Evolutionary conservation across 2,329 filamentous ascomycete species (phyloP).

Genomic region (Shiraia sp.): DNA sequence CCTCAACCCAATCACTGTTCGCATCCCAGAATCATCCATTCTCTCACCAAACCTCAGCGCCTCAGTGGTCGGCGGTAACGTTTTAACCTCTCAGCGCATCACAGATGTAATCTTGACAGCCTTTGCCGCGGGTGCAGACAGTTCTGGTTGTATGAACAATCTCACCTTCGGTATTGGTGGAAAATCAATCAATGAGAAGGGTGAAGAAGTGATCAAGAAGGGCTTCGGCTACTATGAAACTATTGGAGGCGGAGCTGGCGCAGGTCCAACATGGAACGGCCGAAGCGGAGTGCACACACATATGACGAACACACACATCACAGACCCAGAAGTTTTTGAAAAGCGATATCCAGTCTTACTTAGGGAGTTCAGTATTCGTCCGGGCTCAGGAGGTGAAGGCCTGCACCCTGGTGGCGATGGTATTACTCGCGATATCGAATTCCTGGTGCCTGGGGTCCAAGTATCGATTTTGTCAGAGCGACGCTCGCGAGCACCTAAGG

Average conservation of each 20-base stretch:
- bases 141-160: constrained; percentile 36
- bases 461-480: constrained; percentile 39
- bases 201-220: constrained; percentile 14
- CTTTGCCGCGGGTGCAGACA: constrained; percentile 35
- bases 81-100: constrained; percentile 37
- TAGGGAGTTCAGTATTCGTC: constrained; percentile 35
- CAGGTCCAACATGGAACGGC: constrained; percentile 38
- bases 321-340: constrained; percentile 42
- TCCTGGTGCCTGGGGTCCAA: constrained; percentile 26
- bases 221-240: constrained; percentile 44
- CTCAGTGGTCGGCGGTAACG: constrained; percentile 36
- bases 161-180: constrained; percentile 35
- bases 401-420: constrained; percentile 36
- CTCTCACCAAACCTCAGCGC: constrained; percentile 31
- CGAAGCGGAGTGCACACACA: constrained; percentile 39
- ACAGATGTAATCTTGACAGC: constrained; percentile 38
- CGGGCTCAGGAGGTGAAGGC: constrained; percentile 35
- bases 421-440: constrained; percentile 36
- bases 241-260: constrained; percentile 42
- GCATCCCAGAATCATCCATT: constrained; percentile 30
- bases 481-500: constrained; percentile 38
- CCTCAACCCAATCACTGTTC: constrained; percentile 28
- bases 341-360: constrained; percentile 41
- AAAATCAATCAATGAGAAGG: constrained; percentile 17
- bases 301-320: constrained; percentile 46